These are phyloP conservation scores for Saccharomycopsis phalli DNA, from an alignment of 1,139 yeast genomes.

Conservation along the genomic window DNA sequence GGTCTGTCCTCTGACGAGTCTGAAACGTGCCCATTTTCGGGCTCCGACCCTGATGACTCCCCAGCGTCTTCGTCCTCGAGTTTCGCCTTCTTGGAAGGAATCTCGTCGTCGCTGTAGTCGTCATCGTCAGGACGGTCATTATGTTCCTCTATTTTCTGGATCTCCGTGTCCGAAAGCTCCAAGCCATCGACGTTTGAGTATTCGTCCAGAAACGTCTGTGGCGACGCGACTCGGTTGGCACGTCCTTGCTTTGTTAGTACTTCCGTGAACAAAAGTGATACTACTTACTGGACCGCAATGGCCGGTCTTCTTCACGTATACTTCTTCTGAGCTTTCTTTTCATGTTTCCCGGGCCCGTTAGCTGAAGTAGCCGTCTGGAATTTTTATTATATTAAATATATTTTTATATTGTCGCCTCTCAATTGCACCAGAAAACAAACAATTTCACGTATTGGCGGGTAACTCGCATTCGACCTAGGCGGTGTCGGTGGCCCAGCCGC, in stretches of 20 bases:
- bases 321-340: conserved; percentile 17
- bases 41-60: not conserved
- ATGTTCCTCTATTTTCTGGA: conserved; percentile 1
- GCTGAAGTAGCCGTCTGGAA: not conserved
- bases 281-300: conserved; percentile 12
- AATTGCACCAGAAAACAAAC: not conserved
- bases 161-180: not conserved
- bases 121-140: conserved; percentile 1
- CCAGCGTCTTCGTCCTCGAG: conserved; percentile 5
- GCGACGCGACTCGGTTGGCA: conserved; percentile 6
- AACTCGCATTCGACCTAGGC: no score
- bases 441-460: not conserved
- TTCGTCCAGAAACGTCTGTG: conserved; percentile 1
- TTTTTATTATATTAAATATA: no score
- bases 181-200: not conserved
- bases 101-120: not conserved
- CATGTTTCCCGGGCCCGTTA: conserved; percentile 1
- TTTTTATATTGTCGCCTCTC: not conserved
- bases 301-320: conserved; percentile 11
- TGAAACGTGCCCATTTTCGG: not conserved
- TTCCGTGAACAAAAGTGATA: no score
- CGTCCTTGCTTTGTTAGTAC: conserved; percentile 5
- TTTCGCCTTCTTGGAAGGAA: not conserved
- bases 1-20: not conserved
- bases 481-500: no score